Evolutionary conservation across 805 yeast genomes (phyloP).

Genomic region (Pichia californica): DNA sequence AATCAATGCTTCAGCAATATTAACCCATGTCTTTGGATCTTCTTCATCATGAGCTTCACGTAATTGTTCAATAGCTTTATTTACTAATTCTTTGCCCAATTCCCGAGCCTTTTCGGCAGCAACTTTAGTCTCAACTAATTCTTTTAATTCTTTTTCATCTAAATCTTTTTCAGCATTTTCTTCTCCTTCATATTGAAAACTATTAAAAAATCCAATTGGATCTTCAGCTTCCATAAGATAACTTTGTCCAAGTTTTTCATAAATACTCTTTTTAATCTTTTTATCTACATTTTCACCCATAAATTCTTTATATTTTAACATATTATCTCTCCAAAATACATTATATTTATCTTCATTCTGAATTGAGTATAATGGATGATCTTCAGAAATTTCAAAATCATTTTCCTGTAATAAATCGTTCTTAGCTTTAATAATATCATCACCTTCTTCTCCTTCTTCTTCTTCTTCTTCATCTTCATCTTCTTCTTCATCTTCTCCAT

Average conservation of each 20-base stretch:
- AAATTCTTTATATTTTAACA: constrained; percentile 28
- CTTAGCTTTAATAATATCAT: constrained; percentile 17
- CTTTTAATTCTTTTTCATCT: constrained; percentile 22
- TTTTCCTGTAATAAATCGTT: constrained; percentile 13
- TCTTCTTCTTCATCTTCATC: constrained; percentile 43
- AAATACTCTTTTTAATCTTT: constrained; percentile 24
- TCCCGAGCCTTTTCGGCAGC: constrained; percentile 38
- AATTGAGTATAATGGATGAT: constrained; percentile 50
- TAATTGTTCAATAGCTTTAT: constrained; percentile 52
- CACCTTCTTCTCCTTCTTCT: constrained; percentile 39
- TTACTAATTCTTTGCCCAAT: constrained; percentile 41
- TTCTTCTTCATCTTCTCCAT: constrained; percentile 38
- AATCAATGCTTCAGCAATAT: constrained; percentile 80
- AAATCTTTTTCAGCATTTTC: constrained; percentile 30
- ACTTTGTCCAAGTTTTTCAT: constrained; percentile 54
- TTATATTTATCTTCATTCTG: constrained; percentile 37
- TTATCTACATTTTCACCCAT: constrained; percentile 15
- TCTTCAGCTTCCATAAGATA: constrained; percentile 58
- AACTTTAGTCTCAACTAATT: constrained; percentile 9
- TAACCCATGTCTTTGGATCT: constrained; percentile 77
- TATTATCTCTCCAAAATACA: constrained; percentile 50
- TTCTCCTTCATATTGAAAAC: constrained; percentile 47
- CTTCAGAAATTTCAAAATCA: constrained; percentile 34
- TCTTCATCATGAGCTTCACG: constrained; percentile 57
- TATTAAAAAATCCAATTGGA: constrained; percentile 48